Evolutionary conservation across 2,329 filamentous ascomycete genomes (phyloP).

Genomic region (Parasarocladium wereldwijsianum): DNA sequence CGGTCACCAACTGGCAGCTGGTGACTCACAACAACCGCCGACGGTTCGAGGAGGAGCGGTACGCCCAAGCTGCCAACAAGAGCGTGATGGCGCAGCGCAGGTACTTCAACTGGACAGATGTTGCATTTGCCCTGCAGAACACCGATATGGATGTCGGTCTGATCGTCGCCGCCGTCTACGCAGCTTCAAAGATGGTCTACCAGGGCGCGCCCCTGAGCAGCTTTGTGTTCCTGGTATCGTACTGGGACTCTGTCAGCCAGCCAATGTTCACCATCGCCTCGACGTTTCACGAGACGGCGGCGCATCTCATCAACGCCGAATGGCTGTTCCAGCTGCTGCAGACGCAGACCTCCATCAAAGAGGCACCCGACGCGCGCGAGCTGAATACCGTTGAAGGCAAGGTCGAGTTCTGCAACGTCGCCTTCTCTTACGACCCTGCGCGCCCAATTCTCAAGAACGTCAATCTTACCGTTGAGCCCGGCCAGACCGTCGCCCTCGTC

Average conservation of each 20-base stretch:
- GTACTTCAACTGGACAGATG: slow-evolving; percentile 6
- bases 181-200: slow-evolving; percentile 5
- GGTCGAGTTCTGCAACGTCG: slow-evolving; percentile 38
- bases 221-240: slow-evolving; percentile 50
- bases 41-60: slow-evolving; percentile 11
- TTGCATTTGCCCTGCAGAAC: slow-evolving; percentile 6
- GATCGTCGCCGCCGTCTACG: slow-evolving; percentile 2
- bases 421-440: slow-evolving; percentile 38
- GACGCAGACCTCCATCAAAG: slow-evolving; percentile 38
- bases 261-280: slow-evolving; percentile 19
- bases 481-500: slow-evolving; percentile 43
- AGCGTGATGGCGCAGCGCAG: slow-evolving; percentile 5
- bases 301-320: slow-evolving; percentile 49
- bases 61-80: slow-evolving; percentile 6
- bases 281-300: slow-evolving; percentile 12
- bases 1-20: slow-evolving; percentile 31
- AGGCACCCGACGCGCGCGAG: slow-evolving; percentile 27
- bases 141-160: slow-evolving; percentile 9
- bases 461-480: slow-evolving; percentile 30
- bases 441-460: slow-evolving; percentile 34
- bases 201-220: slow-evolving; percentile 25
- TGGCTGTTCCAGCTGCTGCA: slow-evolving; percentile 41
- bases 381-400: slow-evolving; percentile 30
- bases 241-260: slow-evolving; percentile 37
- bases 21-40: slow-evolving; percentile 24